Evolutionary conservation across 306 rosid species (phyloP), one percentile per base, ranked within the genome.

Genomic region (Acacia crassicarpa): DNA sequence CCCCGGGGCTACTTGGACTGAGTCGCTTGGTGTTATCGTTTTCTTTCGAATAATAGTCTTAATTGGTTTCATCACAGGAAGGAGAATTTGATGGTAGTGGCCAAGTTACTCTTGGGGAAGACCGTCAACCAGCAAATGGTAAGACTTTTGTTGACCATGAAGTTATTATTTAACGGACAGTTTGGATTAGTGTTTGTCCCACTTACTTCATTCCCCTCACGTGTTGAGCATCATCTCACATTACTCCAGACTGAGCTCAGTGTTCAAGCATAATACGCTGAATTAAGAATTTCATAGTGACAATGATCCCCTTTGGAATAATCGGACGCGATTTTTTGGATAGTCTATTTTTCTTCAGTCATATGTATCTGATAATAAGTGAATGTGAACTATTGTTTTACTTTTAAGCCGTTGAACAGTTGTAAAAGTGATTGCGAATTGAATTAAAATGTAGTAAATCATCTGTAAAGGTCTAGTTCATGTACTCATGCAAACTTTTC

Each of bases 1-100:
- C 40, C 40, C 40, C 40, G 25, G 15, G 41, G 67, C 51, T 56
- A 25, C 43, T 69, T 69, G 53, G n/a, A 0, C 12, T 15, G 6
- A 22, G 40, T 71, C 27, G 32, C 22, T 23, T 43, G 54, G 56
- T 76, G 27, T 59, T 25, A 3, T 33, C 16, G 43, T 59, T 59
- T 23, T 22, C 76, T 48, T 46, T 41, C 40, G 44, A 45, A 67
- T 68, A 27, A 43, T 78, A 35, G 44, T 76, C 61, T 72, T 82
- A 20, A 80, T 80, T 79, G 84, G 48, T 72, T 83, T 70, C 54
- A 54, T 84, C 80, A 79, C 93, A 93, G 97, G 99, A 95, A 33
- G 97, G 94, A 43, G 96, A 89, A 82, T 83, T 92, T 12, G 88
- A 72, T 58, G 92, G 84, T 66, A 85, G 87, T 51, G 94, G 92